Conservation (phyloP, 2,329 filamentous ascomycete species). For the Periglandula ipomoeae region DNA sequence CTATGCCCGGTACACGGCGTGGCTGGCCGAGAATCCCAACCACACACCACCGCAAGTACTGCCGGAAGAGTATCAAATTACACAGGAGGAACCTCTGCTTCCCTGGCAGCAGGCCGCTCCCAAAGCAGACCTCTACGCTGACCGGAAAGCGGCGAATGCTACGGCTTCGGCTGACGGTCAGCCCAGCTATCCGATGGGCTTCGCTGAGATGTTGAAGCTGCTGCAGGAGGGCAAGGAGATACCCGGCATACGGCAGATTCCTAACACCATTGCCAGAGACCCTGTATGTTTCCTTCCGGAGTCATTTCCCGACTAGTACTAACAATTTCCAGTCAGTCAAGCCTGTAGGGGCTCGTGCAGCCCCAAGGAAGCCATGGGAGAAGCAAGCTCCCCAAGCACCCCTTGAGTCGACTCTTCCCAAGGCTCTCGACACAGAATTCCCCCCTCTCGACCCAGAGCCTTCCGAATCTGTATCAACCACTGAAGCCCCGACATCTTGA, state of each 20-base stretch:
- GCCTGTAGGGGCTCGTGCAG: constrained; percentile 37
- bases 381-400: constrained; percentile 30
- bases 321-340: constrained; percentile 30
- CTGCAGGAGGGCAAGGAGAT: constrained; percentile 76
- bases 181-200: constrained; percentile 71
- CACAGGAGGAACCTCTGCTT: constrained; percentile 12
- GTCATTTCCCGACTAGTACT: neutral
- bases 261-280: constrained; percentile 65
- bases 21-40: constrained; percentile 35
- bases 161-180: constrained; percentile 25
- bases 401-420: constrained; percentile 13
- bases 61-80: constrained; percentile 22
- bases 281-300: constrained; percentile 41
- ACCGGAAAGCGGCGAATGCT: constrained; percentile 22
- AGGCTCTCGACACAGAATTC: constrained; percentile 25
- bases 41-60: constrained; percentile 27
- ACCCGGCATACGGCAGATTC: constrained; percentile 80
- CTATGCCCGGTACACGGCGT: constrained; percentile 58
- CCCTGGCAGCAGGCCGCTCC: constrained; percentile 43
- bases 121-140: constrained; percentile 36
- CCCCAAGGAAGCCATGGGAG: constrained; percentile 69
- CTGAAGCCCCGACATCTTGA: constrained; percentile 1
- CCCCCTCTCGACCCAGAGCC: constrained; percentile 23
- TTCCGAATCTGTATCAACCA: neutral
- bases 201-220: constrained; percentile 77